Percentiles rank a stretch among this genome's conserved stretches.
These are phyloP conservation scores for Rhododendron henanense DNA, from an alignment of 148 eudicot species.

Conservation along the genomic window DNA sequence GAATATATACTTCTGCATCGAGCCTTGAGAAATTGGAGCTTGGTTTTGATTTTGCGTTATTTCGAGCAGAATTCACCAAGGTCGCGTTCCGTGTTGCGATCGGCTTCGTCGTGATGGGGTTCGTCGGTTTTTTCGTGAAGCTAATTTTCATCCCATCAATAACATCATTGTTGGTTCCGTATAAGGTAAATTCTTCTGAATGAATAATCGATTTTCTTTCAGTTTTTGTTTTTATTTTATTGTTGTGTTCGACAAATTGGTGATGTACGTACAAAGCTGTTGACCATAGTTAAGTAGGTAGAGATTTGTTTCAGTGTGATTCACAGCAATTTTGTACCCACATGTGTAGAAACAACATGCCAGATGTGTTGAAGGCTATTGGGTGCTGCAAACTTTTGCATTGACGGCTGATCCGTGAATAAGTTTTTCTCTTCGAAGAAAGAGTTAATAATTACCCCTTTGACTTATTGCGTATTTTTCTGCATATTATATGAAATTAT, in stretches of 20 bases:
- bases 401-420: no score
- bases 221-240: no score
- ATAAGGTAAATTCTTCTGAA: not conserved
- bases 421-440: no score
- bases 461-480: not conserved
- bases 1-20: not conserved
- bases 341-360: no score
- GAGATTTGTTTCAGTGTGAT: no score
- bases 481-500: not conserved
- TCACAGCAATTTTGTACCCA: no score
- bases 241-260: not conserved
- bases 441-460: not conserved
- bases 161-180: conserved; percentile 15
- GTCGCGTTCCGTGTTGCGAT: conserved; percentile 46
- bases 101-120: conserved; percentile 55
- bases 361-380: no score
- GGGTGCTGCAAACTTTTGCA: no score
- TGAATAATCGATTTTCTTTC: not conserved
- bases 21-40: not conserved
- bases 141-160: conserved; percentile 18
- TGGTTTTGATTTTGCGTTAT: not conserved
- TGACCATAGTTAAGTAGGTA: no score
- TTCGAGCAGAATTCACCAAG: conserved; percentile 36
- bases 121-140: conserved; percentile 48
- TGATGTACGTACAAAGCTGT: no score